Percentiles rank a stretch among this genome's conserved stretches.
phyloP scores from a whole-genome alignment of 768 basidiomycete species.

The Daedaleopsis nitida region DNA sequence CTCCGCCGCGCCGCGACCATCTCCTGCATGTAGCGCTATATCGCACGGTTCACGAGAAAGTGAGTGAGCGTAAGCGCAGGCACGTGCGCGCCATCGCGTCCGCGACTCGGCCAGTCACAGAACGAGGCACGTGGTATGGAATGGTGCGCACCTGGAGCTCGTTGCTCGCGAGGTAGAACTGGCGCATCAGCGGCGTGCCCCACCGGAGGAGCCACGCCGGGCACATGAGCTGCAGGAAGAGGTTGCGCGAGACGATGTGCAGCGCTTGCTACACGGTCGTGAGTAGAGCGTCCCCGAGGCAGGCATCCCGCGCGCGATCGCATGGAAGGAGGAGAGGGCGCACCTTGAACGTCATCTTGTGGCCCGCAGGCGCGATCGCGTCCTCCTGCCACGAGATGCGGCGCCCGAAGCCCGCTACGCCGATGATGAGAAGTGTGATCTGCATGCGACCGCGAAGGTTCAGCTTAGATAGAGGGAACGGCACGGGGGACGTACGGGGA shows the following conservation, averaged over 20 bases:
- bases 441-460: conserved; percentile 21
- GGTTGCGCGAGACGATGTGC: conserved; percentile 30
- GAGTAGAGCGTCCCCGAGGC: not conserved
- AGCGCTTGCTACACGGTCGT: conserved; percentile 25
- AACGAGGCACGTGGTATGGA: not conserved
- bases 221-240: conserved; percentile 28
- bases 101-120: too few relatives aligned
- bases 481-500: conserved; percentile 42
- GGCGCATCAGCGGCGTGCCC: conserved; percentile 23
- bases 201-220: conserved; percentile 30
- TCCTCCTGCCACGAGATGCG: conserved; percentile 51
- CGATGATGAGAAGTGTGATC: conserved; percentile 59
- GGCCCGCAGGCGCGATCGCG: conserved; percentile 41
- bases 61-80: too few relatives aligned
- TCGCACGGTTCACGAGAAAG: too few relatives aligned
- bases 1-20: conserved; percentile 51
- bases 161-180: conserved; percentile 25
- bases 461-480: too few relatives aligned
- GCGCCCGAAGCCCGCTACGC: conserved; percentile 58
- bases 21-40: conserved; percentile 50
- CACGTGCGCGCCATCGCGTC: too few relatives aligned
- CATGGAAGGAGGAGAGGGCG: too few relatives aligned
- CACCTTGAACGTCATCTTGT: conserved; percentile 37
- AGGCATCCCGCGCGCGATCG: not conserved
- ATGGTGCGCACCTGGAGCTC: conserved; percentile 31